A percentile compares a stretch with the other conserved stretches of the same genome.
Conservation (phyloP, 2,329 filamentous ascomycete species). For the Paracoccidioides brasiliensis region DNA sequence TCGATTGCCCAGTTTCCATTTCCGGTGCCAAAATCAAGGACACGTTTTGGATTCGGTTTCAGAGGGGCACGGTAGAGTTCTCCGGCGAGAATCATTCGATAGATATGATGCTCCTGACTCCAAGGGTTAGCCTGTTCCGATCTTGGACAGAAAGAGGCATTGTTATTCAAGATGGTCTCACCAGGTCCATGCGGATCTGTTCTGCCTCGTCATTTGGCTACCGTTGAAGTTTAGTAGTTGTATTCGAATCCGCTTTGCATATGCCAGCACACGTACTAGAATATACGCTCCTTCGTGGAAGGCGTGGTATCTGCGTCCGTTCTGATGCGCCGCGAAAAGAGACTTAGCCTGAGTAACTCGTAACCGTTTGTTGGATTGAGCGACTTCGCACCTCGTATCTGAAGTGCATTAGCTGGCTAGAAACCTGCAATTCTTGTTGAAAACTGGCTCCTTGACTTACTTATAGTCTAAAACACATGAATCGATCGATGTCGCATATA, state of each 20-base stretch:
- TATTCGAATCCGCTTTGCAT: background rate
- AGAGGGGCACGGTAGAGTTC: constrained; percentile 1
- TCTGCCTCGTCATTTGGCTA: constrained; percentile 25
- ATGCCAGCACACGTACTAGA: background rate
- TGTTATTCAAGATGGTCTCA: constrained; percentile 12
- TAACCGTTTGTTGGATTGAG: background rate
- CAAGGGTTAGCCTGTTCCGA: background rate
- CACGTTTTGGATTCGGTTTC: background rate
- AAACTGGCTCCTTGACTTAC: background rate
- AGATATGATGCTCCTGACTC: constrained; percentile 1
- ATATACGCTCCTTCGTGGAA: constrained; percentile 15
- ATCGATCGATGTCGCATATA: constrained; percentile 5
- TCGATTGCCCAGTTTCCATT: constrained; percentile 3
- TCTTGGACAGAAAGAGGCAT: background rate
- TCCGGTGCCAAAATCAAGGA: constrained; percentile 3
- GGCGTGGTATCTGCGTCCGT: constrained; percentile 16
- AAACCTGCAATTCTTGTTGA: background rate
- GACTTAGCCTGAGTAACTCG: background rate
- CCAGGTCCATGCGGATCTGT: constrained; percentile 22
- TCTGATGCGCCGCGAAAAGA: constrained; percentile 6
- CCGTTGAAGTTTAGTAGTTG: background rate
- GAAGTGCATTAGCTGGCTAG: background rate
- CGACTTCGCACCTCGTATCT: background rate
- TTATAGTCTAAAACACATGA: constrained; percentile 2
- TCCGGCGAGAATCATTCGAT: background rate